Evolutionary conservation across 495 filamentous ascomycete genomes (phyloP).

Genomic region (Mytilinidion resinicola): DNA sequence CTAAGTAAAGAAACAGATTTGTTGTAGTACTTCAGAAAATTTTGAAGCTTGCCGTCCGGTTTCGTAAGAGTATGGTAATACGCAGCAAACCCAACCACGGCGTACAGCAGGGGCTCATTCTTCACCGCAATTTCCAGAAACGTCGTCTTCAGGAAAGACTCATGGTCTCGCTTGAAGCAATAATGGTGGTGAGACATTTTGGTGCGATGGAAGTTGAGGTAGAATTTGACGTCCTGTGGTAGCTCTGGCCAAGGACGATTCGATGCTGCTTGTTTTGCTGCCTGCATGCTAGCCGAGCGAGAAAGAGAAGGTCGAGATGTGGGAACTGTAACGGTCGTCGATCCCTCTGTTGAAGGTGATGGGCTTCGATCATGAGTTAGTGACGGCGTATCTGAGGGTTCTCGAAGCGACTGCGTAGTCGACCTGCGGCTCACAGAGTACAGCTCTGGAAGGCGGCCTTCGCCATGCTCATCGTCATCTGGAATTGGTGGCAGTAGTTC

Average conservation of each 20-base stretch:
- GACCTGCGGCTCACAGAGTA: slow-evolving; percentile 30
- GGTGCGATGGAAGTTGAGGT: slow-evolving; percentile 69
- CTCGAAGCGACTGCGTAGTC: slow-evolving; percentile 22
- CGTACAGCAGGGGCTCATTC: slow-evolving; percentile 80
- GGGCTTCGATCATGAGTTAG: slow-evolving; percentile 29
- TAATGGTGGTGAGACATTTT: slow-evolving; percentile 76
- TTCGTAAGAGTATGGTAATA: slow-evolving; percentile 73
- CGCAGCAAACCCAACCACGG: slow-evolving; percentile 82
- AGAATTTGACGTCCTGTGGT: slow-evolving; percentile 59
- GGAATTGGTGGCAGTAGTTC: slow-evolving; percentile 54
- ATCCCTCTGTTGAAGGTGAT: slow-evolving; percentile 32
- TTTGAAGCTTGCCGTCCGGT: slow-evolving; percentile 62
- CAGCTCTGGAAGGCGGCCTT: slow-evolving; percentile 31
- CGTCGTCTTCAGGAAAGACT: slow-evolving; percentile 64
- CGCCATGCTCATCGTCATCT: slow-evolving; percentile 58
- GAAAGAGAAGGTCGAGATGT: slow-evolving; percentile 10
- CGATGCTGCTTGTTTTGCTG: not conserved
- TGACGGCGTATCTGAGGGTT: slow-evolving; percentile 30
- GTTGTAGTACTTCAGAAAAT: slow-evolving; percentile 87
- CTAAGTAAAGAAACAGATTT: slow-evolving; percentile 72
- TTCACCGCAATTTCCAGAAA: slow-evolving; percentile 66
- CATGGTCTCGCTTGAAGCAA: slow-evolving; percentile 59
- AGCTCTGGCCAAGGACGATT: slow-evolving; percentile 11
- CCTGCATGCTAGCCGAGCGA: slow-evolving; percentile 13
- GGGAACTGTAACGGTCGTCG: slow-evolving; percentile 6